Conservation (phyloP, 306 rosid genomes). For the Sophora flavescens region DNA sequence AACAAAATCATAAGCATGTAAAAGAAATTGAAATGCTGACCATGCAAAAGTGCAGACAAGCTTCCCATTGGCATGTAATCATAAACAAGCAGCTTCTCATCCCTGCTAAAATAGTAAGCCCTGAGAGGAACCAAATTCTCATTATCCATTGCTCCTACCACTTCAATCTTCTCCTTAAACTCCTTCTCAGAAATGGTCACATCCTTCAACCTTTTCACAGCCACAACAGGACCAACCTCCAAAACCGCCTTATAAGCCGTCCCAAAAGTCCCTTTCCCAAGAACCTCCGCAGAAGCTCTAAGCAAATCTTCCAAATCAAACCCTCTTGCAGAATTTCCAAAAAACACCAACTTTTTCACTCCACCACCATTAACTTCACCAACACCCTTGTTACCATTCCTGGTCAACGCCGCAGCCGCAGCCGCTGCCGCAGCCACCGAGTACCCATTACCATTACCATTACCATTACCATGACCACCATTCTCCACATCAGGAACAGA, state of each 20-base stretch:
- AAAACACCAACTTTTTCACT: slow-evolving; percentile 64
- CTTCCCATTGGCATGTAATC: slow-evolving; percentile 80
- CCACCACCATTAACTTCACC: slow-evolving; percentile 16
- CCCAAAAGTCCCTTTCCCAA: slow-evolving; percentile 79
- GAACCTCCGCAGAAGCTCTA: slow-evolving; percentile 77
- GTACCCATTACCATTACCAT: slow-evolving; percentile 41
- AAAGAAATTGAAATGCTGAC: slow-evolving; percentile 44
- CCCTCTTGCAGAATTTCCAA: slow-evolving; percentile 53
- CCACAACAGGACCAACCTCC: slow-evolving; percentile 69
- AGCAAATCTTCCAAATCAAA: slow-evolving; percentile 78
- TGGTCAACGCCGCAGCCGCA: slow-evolving; percentile 28
- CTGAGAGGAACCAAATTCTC: slow-evolving; percentile 74
- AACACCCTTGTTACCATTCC: slow-evolving; percentile 44
- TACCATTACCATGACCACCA: slow-evolving; percentile 28
- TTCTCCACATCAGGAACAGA: slow-evolving; percentile 51
- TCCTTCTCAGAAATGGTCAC: slow-evolving; percentile 64
- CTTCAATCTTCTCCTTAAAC: slow-evolving; percentile 69
- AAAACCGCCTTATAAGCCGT: slow-evolving; percentile 76
- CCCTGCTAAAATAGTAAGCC: slow-evolving; percentile 71
- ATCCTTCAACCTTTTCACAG: slow-evolving; percentile 78
- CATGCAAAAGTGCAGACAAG: slow-evolving; percentile 80
- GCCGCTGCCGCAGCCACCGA: slow-evolving; percentile 41
- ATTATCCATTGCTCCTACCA: slow-evolving; percentile 68
- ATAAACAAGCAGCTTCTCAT: slow-evolving; percentile 72
- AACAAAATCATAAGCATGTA: not conserved